Evolutionary conservation across 371 early-diverging fungal species (phyloP), one percentile per base, ranked within the genome.

Genomic region (Apophysomyces elegans): DNA sequence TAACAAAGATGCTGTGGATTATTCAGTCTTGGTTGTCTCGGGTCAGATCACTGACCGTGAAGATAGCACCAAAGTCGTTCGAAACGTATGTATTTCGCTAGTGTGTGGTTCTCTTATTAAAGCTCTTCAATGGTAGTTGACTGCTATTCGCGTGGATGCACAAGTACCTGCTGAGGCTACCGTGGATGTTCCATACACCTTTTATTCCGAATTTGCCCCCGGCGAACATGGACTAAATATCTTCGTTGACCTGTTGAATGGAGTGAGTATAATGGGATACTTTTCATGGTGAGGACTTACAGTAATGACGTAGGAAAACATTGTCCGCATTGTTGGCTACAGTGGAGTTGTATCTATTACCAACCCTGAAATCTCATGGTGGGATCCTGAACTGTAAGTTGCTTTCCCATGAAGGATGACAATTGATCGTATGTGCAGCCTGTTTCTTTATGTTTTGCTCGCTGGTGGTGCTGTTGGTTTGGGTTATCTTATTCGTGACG

Each of bases 361-460:
- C 64, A 78, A 82, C 8, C 82, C 82, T 35, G 79, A 79, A 43
- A 69, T 70, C 63, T 74, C 82, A 18, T 77, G 76, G 73, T 71
- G 77, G 37, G 82, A 82, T 68, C 64, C 70, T 66, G 77, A 82
- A 72, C 74, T 82, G 82, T 82, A 74, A 77, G 79, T 79, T 39
- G 14, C 2, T 2, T 26, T 21, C 6, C 12, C 8, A 4, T 14
- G 38, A 2, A 8, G 16, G 13, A 46, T 37, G 37, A 32, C 59
- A 6, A 13, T 26, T 26, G 18, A 45, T 7, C 36, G 7, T 39
- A 36, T 32, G 21, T 38, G 16, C 60, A 81, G 82, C 21, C 61
- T 79, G 59, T 73, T 79, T 69, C 62, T 82, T 56, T 82, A 82
- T 66, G 69, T 56, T 67, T 68, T 82, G 65, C 73, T 82, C n/a